phyloP scores from a whole-genome alignment of 306 rosid genomes.

The Lablab purpureus region DNA sequence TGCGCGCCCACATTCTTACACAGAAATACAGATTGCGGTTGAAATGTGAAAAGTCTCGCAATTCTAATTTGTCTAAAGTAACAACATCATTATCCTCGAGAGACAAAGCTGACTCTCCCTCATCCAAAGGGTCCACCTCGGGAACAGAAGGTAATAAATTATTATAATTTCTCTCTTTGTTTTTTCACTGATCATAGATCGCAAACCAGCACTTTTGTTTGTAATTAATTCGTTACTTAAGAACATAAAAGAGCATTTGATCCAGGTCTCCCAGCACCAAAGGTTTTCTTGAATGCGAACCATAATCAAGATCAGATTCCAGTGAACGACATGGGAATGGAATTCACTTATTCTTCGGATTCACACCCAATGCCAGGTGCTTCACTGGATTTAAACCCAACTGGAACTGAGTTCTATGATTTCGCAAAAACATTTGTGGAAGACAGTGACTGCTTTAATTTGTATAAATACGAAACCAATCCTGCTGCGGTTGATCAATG shows the following conservation, averaged over 20 bases:
- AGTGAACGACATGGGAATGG: background rate
- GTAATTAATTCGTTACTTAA: background rate
- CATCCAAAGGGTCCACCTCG: background rate
- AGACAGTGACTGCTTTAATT: conserved; percentile 32
- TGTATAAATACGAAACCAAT: conserved; percentile 15
- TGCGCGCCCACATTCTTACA: background rate
- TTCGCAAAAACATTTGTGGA: conserved; percentile 46
- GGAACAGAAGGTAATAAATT: background rate
- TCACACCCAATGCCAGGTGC: conserved; percentile 3
- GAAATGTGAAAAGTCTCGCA: background rate
- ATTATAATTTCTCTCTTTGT: background rate
- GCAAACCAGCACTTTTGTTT: background rate
- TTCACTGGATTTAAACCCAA: conserved; percentile 39
- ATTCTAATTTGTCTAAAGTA: background rate
- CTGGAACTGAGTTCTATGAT: conserved; percentile 32
- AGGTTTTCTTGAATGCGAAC: conserved; percentile 13
- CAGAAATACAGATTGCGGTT: conserved; percentile 32
- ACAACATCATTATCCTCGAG: background rate
- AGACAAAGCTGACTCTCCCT: background rate
- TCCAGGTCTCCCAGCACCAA: conserved; percentile 4
- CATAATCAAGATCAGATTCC: conserved; percentile 30
- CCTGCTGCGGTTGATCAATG: conserved; percentile 23
- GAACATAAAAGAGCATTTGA: background rate
- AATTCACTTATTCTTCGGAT: background rate
- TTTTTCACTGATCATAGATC: background rate